Base-by-base conservation (phyloP, 2,329 filamentous ascomycete species). In the Elsinoe necatrix region DNA sequence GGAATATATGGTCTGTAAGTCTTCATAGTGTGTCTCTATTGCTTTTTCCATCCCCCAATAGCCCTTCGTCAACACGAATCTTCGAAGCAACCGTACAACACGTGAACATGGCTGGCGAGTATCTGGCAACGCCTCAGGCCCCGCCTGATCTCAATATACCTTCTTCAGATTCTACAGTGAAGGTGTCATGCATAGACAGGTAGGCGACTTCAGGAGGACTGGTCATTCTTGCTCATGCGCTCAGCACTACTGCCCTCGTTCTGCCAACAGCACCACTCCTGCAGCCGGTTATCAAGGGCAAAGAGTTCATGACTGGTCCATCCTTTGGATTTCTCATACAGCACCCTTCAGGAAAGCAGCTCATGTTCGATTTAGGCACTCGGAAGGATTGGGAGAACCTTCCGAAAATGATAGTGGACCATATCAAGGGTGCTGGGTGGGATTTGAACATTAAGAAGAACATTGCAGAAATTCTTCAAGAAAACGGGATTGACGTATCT, bases 281-380 rank as follows among this genome's bases (percentile, higher is more conserved):
- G 23, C 68, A 72, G 47, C 69, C 72, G 2, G 65, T 68, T 45
- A 74, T 75, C 51, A 64, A 64, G 54, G 73, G 71, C 18, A 66
- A 69, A 23, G 64, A 66, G 1, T 58, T 67, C 12, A 64, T 75
- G 14, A 62, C 63, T 5, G 69, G 68, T 25, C 75, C 75, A 1
- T 68, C 72, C 1, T 73, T 71, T 63, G 72, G 72, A 2, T 80
- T 80, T 62, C 66, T 78, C 1, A 73, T 80, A 54, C 69, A 76
- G 55, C 76, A 80, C 56, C 66, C 69, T 0, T 69, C 69, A 1
- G 68, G 67, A 4, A 69, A 71, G 41, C 69, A 68, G 20, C 62
- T 76, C 1, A 63, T 79, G 2, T 78, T 77, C 60, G 76, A 79
- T 57, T 68, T 79, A 0, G 75, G 73, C 1, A 67, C 74, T 4